phyloP scores from a whole-genome alignment of 2,329 filamentous ascomycete species.

The Dactylellina haptotyla region DNA sequence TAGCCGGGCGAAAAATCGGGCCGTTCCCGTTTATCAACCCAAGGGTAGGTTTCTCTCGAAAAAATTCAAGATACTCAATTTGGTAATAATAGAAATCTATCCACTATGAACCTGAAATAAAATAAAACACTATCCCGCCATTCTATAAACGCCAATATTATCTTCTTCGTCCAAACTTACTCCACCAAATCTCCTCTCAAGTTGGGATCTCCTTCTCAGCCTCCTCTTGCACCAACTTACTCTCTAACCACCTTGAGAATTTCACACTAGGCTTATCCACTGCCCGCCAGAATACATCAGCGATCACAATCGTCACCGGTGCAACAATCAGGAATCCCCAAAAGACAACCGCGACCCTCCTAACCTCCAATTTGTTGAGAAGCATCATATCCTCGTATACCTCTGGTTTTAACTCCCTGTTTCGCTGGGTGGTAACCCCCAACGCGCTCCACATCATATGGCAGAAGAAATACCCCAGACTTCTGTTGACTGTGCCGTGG shows the following conservation, averaged over 20 bases:
- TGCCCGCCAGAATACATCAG: constrained; percentile 70
- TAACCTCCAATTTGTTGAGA: not conserved
- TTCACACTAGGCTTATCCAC: constrained; percentile 67
- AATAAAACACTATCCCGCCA: no score
- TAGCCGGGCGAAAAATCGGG: no score
- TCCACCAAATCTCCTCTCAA: no score
- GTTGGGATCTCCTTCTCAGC: no score
- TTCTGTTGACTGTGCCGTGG: constrained; percentile 71
- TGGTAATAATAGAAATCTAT: no score
- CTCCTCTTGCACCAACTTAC: no score
- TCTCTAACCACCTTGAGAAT: constrained; percentile 66
- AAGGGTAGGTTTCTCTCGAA: no score
- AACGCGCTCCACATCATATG: constrained; percentile 9
- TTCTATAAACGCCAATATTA: no score
- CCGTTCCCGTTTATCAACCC: no score
- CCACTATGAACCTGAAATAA: no score
- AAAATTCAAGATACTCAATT: no score
- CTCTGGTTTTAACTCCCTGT: not conserved
- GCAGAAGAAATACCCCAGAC: constrained; percentile 69
- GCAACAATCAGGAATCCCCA: constrained; percentile 16
- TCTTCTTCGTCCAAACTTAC: no score
- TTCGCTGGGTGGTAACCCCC: not conserved
- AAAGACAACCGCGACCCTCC: constrained; percentile 1
- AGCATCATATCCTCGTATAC: not conserved
- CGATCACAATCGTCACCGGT: constrained; percentile 64